These are phyloP conservation scores for Fimicolochytrium jonesii DNA, from an alignment of 192 early-diverging fungal genomes.

Conservation along the genomic window DNA sequence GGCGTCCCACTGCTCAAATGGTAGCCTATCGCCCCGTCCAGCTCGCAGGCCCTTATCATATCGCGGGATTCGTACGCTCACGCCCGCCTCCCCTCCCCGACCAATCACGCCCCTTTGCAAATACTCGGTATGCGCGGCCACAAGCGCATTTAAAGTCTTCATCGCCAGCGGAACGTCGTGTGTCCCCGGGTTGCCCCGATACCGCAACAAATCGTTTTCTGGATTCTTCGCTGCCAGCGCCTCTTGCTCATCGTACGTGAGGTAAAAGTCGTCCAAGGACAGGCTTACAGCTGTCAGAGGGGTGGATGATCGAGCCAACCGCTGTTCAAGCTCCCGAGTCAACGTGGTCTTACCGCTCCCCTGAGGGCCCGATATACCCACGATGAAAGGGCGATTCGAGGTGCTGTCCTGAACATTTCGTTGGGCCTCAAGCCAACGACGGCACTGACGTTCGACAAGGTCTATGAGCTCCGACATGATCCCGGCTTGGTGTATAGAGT, in stretches of 20 bases:
- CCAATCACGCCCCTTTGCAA: not conserved
- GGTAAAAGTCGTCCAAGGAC: conserved; percentile 77
- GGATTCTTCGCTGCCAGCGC: conserved; percentile 36
- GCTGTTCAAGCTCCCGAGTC: not conserved
- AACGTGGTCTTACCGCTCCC: conserved; percentile 64
- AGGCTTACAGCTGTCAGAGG: conserved; percentile 17
- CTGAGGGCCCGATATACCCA: conserved; percentile 79
- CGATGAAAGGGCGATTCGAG: conserved; percentile 63
- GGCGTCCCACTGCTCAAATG: conserved; percentile 53
- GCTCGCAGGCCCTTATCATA: conserved; percentile 77
- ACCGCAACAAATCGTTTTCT: conserved; percentile 70
- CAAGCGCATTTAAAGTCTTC: conserved; percentile 45
- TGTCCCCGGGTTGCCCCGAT: conserved; percentile 85
- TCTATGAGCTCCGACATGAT: too few species aligned
- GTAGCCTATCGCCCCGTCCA: conserved; percentile 76
- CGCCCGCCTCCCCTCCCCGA: not conserved
- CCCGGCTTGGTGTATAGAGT: too few species aligned
- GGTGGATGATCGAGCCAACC: not conserved
- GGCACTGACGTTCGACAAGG: too few species aligned
- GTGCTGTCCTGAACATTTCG: too few species aligned
- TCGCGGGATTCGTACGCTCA: conserved; percentile 46
- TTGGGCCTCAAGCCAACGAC: too few species aligned
- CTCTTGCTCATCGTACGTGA: conserved; percentile 64
- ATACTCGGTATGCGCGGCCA: conserved; percentile 31
- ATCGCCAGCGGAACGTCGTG: conserved; percentile 73